Evolutionary conservation across 2,329 filamentous ascomycete genomes (phyloP).

Genomic region (Cercospora sp.): DNA sequence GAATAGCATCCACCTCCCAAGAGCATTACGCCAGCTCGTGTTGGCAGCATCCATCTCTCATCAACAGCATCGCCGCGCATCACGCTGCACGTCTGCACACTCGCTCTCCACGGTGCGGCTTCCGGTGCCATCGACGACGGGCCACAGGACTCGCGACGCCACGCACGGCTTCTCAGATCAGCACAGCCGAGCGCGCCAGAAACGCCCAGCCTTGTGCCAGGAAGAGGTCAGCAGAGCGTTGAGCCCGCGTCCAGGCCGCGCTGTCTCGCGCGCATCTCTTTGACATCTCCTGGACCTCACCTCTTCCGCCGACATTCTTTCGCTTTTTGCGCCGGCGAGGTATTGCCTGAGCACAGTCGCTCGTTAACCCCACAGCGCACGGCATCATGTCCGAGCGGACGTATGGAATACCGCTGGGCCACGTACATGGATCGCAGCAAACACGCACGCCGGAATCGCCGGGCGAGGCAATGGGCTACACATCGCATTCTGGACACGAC

Average conservation of each 20-base stretch:
- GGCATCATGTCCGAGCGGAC: slow-evolving; percentile 25
- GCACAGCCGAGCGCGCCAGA: neutral
- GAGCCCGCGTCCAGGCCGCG: neutral
- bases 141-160: neutral
- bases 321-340: neutral
- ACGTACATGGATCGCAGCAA: slow-evolving; percentile 20
- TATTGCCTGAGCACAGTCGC: neutral
- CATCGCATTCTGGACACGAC: slow-evolving; percentile 26
- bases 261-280: neutral
- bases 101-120: neutral
- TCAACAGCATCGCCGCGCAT: neutral
- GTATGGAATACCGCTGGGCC: slow-evolving; percentile 29
- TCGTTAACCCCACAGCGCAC: neutral
- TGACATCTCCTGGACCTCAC: neutral
- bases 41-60: neutral
- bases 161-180: neutral
- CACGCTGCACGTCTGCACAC: neutral
- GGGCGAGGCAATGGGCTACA: slow-evolving; percentile 12
- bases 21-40: slow-evolving; percentile 5
- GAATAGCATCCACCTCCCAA: neutral
- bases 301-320: neutral
- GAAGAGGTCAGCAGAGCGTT: slow-evolving; percentile 4
- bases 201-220: neutral
- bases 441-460: slow-evolving; percentile 15
- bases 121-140: neutral